Evolutionary conservation across 129 eudicot genomes (phyloP).

Genomic region (Flaveria linearis): DNA sequence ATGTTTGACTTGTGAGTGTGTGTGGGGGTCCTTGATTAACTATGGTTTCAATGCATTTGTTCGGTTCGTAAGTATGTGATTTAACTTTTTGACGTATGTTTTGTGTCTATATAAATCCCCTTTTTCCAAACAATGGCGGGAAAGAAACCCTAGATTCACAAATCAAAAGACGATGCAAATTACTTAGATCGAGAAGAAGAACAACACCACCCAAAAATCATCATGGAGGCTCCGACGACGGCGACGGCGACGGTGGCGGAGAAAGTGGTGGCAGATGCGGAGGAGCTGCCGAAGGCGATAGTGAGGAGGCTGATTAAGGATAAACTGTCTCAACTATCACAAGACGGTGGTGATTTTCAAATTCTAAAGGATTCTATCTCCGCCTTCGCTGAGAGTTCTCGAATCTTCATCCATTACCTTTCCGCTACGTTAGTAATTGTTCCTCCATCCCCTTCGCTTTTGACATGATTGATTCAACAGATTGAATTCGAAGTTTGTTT

Average conservation of each 20-base stretch:
- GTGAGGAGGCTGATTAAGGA: conserved; percentile 86
- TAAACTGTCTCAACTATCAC: conserved; percentile 73
- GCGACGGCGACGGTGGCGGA: conserved; percentile 37
- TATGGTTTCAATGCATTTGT: too few species aligned
- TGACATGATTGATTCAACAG: neutral
- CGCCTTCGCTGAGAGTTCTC: conserved; percentile 86
- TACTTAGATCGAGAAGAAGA: conserved; percentile 1
- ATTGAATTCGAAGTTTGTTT: neutral
- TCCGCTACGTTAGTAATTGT: conserved; percentile 64
- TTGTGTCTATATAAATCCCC: neutral
- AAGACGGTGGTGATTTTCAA: conserved; percentile 58
- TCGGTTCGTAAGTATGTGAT: too few species aligned
- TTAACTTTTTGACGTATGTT: too few species aligned
- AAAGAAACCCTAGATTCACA: conserved; percentile 42
- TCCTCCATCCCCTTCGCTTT: neutral
- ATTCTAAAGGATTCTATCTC: conserved; percentile 63
- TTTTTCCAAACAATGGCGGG: conserved; percentile 38
- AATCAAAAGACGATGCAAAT: conserved; percentile 20
- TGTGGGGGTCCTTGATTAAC: too few species aligned
- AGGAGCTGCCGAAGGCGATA: conserved; percentile 85
- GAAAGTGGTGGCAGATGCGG: conserved; percentile 55
- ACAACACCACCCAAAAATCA: conserved; percentile 1
- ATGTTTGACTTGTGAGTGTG: too few species aligned
- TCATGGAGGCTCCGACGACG: conserved; percentile 1
- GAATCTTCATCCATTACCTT: conserved; percentile 92